Evolutionary conservation across 345 rosid genomes (phyloP).

Genomic region (Diplotaxis tenuifolia): DNA sequence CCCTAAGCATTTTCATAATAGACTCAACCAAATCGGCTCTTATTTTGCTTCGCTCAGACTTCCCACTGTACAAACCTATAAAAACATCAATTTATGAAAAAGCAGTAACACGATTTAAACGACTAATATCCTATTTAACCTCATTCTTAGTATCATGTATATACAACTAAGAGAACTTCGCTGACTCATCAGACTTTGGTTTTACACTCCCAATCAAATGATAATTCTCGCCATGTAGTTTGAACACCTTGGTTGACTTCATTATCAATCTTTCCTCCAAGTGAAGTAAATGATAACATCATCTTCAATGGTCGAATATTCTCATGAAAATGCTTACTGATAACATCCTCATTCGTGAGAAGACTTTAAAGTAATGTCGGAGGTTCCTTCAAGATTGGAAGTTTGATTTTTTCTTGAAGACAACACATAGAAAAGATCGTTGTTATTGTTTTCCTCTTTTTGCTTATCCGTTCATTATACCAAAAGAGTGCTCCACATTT

Average conservation of each 20-base stretch:
- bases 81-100: not conserved
- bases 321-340: not conserved
- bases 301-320: not conserved
- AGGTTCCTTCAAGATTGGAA: not conserved
- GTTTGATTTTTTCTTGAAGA: not conserved
- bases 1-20: not conserved
- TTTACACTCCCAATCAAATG: not conserved
- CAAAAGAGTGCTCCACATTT: not conserved
- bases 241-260: not conserved
- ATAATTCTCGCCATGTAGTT: not conserved
- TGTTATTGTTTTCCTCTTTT: too few species aligned
- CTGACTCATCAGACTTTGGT: not conserved
- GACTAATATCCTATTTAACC: not conserved
- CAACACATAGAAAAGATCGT: not conserved
- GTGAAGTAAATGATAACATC: not conserved
- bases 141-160: not conserved
- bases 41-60: not conserved
- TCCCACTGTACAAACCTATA: not conserved
- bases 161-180: not conserved
- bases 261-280: not conserved
- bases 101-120: too few species aligned
- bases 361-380: too few species aligned
- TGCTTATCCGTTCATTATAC: not conserved
- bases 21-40: not conserved
- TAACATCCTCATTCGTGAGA: too few species aligned